A percentile compares a stretch with the other conserved stretches of the same genome.
Evolutionary conservation across 129 eudicot genomes (phyloP).

Genomic region (Heracleum sosnowskyi): DNA sequence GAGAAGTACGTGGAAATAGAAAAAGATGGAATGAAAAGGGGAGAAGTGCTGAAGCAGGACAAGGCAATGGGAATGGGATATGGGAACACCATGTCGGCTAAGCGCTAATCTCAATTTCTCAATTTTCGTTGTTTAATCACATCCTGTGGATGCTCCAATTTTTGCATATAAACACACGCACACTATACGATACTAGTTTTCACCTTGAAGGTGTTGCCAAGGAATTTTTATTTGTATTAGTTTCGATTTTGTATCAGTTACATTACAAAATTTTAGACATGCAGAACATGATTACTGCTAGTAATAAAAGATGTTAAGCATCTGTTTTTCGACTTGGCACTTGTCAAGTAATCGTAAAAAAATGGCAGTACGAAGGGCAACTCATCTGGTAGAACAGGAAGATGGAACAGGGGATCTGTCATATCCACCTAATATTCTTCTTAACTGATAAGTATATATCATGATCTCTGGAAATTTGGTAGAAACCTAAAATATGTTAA

Average conservation of each 20-base stretch:
- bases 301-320: neutral
- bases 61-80: constrained; percentile 28
- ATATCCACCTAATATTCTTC: neutral
- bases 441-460: neutral
- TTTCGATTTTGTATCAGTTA: neutral
- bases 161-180: neutral
- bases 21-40: constrained; percentile 18
- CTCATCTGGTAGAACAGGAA: neutral
- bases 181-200: neutral
- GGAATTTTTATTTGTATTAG: neutral
- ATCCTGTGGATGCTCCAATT: neutral
- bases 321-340: neutral
- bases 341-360: neutral
- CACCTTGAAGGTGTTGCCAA: neutral
- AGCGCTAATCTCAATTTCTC: neutral
- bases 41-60: constrained; percentile 31
- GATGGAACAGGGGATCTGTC: neutral
- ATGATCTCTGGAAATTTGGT: neutral
- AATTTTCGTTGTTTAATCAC: neutral
- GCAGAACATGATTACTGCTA: neutral
- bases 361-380: neutral
- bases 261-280: neutral
- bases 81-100: constrained; percentile 47
- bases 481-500: neutral
- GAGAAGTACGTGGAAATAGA: neutral